Base-by-base conservation (phyloP, 2,329 filamentous ascomycete genomes). In the Phaeosphaeria sp. region DNA sequence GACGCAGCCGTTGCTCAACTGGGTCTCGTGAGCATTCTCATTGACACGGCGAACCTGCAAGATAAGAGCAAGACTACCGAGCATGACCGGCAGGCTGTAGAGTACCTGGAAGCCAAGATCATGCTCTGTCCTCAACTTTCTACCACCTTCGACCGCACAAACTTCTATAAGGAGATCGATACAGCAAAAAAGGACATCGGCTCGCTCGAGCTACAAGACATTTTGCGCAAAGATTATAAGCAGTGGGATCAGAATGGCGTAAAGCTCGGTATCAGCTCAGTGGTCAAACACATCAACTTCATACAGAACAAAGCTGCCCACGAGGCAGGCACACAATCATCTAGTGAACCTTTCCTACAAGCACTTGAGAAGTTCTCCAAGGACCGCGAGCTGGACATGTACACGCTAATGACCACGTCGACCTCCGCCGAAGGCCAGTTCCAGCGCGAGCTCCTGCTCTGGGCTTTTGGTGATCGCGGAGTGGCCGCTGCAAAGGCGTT, bases 151-250 rank as follows among this genome's bases (percentile, higher is more conserved):
- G 79, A 86, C 54, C 80, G 85, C 6, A 73, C 78, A 0, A 71
- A 59, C 3, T 91, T 89, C 73, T 91, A 85, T 71, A 73, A 82
- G 4, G 79, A 85, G 54, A 83, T 93, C 23, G 80, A 82, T 0
- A 76, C 76, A 5, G 88, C 90, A 5, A 93, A 93, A 75, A 84
- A 87, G 61, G 85, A 92, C 64, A 82, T 95, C 51, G 85, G 83
- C 2, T 65, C 72, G 0, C 77, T 95, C 46, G 80, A 78, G 39
- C 76, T 92, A 64, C 79, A 83, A 21, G 91, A 93, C 65, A 84
- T 93, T 41, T 77, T 94, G 52, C 83, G 90, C 62, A 94, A 94
- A 75, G 91, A 96, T 77, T 96, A 93, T 78, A 96, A 96, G 79
- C 84, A 90, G 71, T 95, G 91, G 91, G 79, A 78, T 11, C 79